These are phyloP conservation scores for Xylaria acuta DNA, from an alignment of 495 filamentous ascomycete genomes.

Conservation along the genomic window DNA sequence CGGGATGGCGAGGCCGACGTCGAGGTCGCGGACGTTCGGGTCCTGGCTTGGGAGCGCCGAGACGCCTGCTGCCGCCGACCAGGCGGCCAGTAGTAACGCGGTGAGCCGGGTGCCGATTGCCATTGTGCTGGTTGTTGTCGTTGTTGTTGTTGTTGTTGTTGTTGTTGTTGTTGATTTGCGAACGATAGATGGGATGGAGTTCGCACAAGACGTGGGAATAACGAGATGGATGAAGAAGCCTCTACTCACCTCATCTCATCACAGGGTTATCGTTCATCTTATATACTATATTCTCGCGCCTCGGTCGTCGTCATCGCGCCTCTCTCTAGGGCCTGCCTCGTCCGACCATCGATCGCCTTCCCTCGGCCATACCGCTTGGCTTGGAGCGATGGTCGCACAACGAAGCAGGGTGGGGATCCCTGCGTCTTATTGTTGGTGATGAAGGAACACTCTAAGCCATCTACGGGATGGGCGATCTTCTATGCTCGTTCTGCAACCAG, in stretches of 20 bases:
- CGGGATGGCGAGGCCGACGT: slow-evolving; percentile 30
- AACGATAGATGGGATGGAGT: not conserved
- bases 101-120: not conserved
- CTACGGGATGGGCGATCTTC: slow-evolving; percentile 5
- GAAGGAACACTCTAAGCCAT: slow-evolving; percentile 14
- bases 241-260: not conserved
- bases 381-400: not conserved
- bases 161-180: not conserved
- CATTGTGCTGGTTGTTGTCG: too few species aligned
- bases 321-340: slow-evolving; percentile 7
- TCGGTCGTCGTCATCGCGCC: not conserved
- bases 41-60: slow-evolving; percentile 14
- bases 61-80: not conserved
- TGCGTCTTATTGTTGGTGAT: slow-evolving; percentile 6
- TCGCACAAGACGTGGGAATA: not conserved
- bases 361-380: not conserved
- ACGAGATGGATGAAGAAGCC: not conserved
- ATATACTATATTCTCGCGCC: not conserved
- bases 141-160: too few species aligned
- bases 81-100: slow-evolving; percentile 10
- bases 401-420: not conserved
- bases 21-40: not conserved
- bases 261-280: not conserved
- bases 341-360: not conserved
- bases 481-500: slow-evolving; percentile 11